A percentile compares a stretch with the other conserved stretches of the same genome.
Conservation (phyloP, 345 rosid genomes). For the rapeseed (Brassica napus) region Da-Ae NC_063444.1:16651501-16652000, state of each 20-base stretch:
- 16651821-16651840: conserved; percentile 63
- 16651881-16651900: conserved; percentile 39
- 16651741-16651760: neutral
- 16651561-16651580: conserved; percentile 93
- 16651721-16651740: conserved; percentile 71
- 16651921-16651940: conserved; percentile 44
- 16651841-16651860: conserved; percentile 30
- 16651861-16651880: conserved; percentile 36
- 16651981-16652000: conserved; percentile 56
- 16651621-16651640: conserved; percentile 89
- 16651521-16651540: conserved; percentile 96
- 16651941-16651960: conserved; percentile 54
- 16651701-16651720: conserved; percentile 63
- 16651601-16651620: conserved; percentile 87
- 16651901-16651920: conserved; percentile 37
- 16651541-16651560: conserved; percentile 88
- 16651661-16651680: conserved; percentile 81
- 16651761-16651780: conserved; percentile 13
- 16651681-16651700: conserved; percentile 76
- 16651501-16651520: conserved; percentile 92
- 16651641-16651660: conserved; percentile 90
- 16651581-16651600: conserved; percentile 91
- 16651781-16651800: conserved; percentile 76
- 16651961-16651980: conserved; percentile 55
- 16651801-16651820: conserved; percentile 59